Conservation (phyloP, 441 rosid species). For the Gossypium lobatum region DNA sequence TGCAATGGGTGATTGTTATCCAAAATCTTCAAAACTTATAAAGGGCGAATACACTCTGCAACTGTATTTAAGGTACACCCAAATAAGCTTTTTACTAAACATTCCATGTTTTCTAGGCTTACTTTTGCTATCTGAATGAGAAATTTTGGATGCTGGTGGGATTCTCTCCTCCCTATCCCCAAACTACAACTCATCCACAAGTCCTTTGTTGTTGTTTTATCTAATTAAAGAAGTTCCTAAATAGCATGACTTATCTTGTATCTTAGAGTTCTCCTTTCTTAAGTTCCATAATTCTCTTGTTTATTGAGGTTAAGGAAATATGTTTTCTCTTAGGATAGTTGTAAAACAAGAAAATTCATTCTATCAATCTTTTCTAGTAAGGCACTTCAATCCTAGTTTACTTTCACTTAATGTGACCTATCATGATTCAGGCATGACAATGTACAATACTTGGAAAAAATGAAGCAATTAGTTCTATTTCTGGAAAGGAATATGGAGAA, state of each 20-base stretch:
- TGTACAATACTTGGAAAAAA: conserved; percentile 74
- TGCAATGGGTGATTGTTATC: conserved; percentile 90
- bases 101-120: neutral
- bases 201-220: neutral
- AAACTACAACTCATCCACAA: neutral
- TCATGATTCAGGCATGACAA: conserved; percentile 82
- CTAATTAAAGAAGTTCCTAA: conserved; percentile 15
- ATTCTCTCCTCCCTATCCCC: neutral
- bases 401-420: conserved; percentile 21
- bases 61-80: conserved; percentile 65
- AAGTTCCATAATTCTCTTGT: neutral
- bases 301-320: conserved; percentile 2
- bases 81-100: neutral
- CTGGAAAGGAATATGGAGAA: conserved; percentile 73
- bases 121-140: conserved; percentile 8
- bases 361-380: conserved; percentile 3
- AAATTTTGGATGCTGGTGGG: neutral
- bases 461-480: conserved; percentile 87
- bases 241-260: conserved; percentile 8
- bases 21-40: conserved; percentile 71
- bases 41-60: conserved; percentile 88
- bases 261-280: neutral
- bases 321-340: conserved; percentile 12
- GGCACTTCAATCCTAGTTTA: conserved; percentile 11
- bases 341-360: conserved; percentile 8